Base-by-base conservation (phyloP, 2,329 filamentous ascomycete genomes). In the Calonectria honghensis region DNA sequence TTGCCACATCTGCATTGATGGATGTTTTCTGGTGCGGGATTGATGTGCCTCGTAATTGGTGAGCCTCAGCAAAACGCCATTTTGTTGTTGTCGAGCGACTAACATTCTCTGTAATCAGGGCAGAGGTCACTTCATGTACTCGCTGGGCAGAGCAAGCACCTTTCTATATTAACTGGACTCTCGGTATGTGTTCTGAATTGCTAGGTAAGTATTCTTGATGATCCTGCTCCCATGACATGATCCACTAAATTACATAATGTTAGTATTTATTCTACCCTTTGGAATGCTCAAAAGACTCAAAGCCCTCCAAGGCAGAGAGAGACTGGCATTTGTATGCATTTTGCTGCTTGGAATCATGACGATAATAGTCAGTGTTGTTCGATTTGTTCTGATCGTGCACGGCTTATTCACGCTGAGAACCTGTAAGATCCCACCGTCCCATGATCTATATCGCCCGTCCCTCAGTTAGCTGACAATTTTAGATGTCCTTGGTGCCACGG, bases 251-350 rank as follows among this genome's bases (percentile, higher is more conserved):
- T 5, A 11, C 13, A 1, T 4, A 9, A 39, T 18, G 2, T 5
- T 20, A 61, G 57, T 61, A 24, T 61, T 61, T 27, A 41, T 61
- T 11, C 29, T 61, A 10, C 57, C 57, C 3, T 61, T 61, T 20
- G 57, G 57, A 18, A 61, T 61, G 57, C 57, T 61, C 13, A 24
- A n/a, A 18, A 61, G 57, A 41, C 57, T 61, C 57, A 61, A 39
- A 18, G 57, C 35, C 3, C 57, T 61, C 14, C 57, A 18, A 29
- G 57, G 57, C 1, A 39, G 35, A 4, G 57, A 61, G 20, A 39
- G 35, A 16, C 3, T 37, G 2, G 57, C 4, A 20, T 61, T 61
- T 20, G 4, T 37, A n/a, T 27, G 32, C 57, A 13, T 61, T 1
- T n/a, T 61, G n/a, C 57, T 61, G 2, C 57, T 61, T 14, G 57